Percentiles rank a stretch among this genome's conserved stretches.
These are phyloP conservation scores for Coemansia erecta DNA, from an alignment of 192 early-diverging fungal genomes.

Conservation along the genomic window DNA sequence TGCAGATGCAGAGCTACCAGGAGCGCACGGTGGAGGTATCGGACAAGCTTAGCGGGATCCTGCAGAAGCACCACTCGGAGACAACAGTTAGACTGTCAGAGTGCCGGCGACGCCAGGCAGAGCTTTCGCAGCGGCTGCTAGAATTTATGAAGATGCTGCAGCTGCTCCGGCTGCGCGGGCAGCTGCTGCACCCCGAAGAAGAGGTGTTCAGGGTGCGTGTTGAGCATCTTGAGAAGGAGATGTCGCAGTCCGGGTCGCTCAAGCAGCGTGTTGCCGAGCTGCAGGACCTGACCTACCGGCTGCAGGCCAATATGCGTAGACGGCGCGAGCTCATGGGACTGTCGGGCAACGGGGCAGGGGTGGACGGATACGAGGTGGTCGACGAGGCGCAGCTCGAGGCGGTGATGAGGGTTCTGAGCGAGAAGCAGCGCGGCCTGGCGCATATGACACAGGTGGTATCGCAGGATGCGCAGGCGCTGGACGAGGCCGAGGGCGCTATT, in stretches of 20 bases:
- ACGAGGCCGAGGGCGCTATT: conserved; percentile 36
- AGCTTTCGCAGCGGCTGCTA: conserved; percentile 72
- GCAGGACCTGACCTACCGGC: conserved; percentile 73
- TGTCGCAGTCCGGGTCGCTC: conserved; percentile 76
- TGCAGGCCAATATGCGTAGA: conserved; percentile 58
- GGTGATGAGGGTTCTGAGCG: conserved; percentile 56
- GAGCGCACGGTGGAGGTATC: conserved; percentile 69
- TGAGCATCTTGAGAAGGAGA: conserved; percentile 71
- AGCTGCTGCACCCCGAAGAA: conserved; percentile 79
- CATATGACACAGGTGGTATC: conserved; percentile 66
- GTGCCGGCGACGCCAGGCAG: conserved; percentile 72
- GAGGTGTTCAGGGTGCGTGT: conserved; percentile 71
- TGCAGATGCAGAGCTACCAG: conserved; percentile 65
- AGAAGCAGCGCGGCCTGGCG: conserved; percentile 67
- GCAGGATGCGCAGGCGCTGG: conserved; percentile 57
- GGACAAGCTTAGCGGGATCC: conserved; percentile 57
- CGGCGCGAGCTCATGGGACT: conserved; percentile 35
- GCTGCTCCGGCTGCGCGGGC: conserved; percentile 78
- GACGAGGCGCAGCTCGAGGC: conserved; percentile 60
- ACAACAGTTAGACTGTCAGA: conserved; percentile 74
- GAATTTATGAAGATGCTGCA: conserved; percentile 88
- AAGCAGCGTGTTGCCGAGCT: conserved; percentile 80
- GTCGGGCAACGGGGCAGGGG: conserved; percentile 11
- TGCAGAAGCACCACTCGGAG: conserved; percentile 69
- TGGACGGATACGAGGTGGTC: conserved; percentile 56